These are phyloP conservation scores for Fraxinus anomala DNA, from an alignment of 257 asterid species.

Conservation along the genomic window DNA sequence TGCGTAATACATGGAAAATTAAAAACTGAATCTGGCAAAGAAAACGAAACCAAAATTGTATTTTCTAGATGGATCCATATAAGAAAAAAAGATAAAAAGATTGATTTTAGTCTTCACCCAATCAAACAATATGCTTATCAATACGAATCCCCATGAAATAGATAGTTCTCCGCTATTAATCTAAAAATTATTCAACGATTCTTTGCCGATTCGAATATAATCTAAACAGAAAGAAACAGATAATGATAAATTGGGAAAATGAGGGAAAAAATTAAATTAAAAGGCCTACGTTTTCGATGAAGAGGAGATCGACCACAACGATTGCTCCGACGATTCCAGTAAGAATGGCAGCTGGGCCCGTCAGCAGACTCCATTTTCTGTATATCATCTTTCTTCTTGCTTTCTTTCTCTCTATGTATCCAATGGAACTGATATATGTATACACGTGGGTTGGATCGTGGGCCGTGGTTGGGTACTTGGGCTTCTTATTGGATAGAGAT, in stretches of 20 bases:
- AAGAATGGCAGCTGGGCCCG: constrained; percentile 62
- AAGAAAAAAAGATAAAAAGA: neutral
- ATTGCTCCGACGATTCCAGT: constrained; percentile 62
- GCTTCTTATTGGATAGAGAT: constrained; percentile 7
- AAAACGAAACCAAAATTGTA: neutral
- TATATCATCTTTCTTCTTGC: constrained; percentile 51
- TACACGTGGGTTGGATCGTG: constrained; percentile 6
- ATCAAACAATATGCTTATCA: neutral
- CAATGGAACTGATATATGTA: neutral
- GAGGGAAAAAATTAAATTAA: neutral
- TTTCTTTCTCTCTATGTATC: neutral
- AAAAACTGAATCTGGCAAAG: neutral
- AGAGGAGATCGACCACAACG: constrained; percentile 63
- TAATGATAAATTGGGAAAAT: neutral
- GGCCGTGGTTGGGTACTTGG: constrained; percentile 18
- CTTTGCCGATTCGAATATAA: neutral
- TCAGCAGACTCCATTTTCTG: constrained; percentile 82
- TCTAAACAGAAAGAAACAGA: neutral
- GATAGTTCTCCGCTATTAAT: neutral
- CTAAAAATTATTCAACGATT: neutral
- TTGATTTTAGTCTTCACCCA: neutral
- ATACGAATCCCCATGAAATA: neutral
- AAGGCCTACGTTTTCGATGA: constrained; percentile 55
- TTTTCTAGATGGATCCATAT: neutral
- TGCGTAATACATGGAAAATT: neutral